Conservation (phyloP, 1,284 basidiomycete genomes). For the Sanghuangporus sanghuang region DNA sequence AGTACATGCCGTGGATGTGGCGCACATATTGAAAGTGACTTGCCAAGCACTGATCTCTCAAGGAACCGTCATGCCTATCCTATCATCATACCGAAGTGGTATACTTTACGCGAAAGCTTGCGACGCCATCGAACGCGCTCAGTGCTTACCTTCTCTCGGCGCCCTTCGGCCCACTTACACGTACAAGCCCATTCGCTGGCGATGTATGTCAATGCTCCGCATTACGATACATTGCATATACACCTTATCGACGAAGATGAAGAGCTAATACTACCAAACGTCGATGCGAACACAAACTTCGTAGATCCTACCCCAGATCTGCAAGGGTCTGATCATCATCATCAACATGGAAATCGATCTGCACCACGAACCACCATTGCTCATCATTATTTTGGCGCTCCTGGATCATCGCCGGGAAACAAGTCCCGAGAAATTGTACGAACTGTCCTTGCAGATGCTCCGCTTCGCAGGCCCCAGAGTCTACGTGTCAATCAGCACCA, state of each 20-base stretch:
- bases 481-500: not conserved
- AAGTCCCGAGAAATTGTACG: not conserved
- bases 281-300: not conserved
- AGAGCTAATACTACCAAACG: not conserved
- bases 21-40: not conserved
- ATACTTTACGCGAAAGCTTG: conserved; percentile 10
- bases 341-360: not conserved
- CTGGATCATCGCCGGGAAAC: not conserved
- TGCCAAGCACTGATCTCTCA: conserved; percentile 4
- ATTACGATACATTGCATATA: not conserved
- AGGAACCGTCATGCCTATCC: conserved; percentile 12
- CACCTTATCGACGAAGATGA: not conserved
- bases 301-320: not conserved
- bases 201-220: not conserved
- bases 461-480: conserved; percentile 8
- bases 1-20: not conserved
- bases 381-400: conserved; percentile 11
- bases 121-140: conserved; percentile 9
- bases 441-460: conserved; percentile 11
- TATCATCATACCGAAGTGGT: conserved; percentile 15
- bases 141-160: conserved; percentile 8
- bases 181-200: not conserved
- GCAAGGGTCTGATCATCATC: not conserved
- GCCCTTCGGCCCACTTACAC: not conserved
- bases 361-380: conserved; percentile 8